A percentile compares a stretch with the other conserved stretches of the same genome.
phyloP scores from a whole-genome alignment of 495 filamentous ascomycete genomes.

The Pseudomonodictys pantanalensis region DNA sequence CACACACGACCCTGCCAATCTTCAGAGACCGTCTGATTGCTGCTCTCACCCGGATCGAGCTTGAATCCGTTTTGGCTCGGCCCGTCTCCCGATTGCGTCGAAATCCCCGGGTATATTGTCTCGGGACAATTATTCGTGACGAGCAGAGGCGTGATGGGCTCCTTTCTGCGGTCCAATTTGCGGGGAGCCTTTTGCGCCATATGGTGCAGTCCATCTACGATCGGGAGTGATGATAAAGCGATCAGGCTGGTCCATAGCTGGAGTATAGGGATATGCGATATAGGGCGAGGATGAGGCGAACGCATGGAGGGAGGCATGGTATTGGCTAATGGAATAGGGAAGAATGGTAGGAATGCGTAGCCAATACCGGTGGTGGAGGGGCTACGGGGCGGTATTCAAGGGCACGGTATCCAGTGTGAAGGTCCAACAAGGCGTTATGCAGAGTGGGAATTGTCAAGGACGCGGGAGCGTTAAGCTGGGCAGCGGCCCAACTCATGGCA shows the following conservation, averaged over 20 bases:
- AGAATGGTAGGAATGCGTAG: neutral
- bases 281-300: neutral
- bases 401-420: neutral
- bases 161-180: conserved; percentile 24
- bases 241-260: conserved; percentile 11
- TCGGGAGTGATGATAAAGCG: conserved; percentile 13
- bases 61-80: conserved; percentile 63
- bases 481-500: neutral
- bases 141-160: conserved; percentile 34
- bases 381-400: neutral
- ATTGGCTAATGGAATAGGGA: neutral
- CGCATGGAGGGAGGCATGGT: neutral
- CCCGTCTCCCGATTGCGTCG: conserved; percentile 62
- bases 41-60: conserved; percentile 51
- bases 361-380: neutral
- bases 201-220: conserved; percentile 25
- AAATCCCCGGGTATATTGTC: conserved; percentile 68
- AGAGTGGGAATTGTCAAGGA: neutral
- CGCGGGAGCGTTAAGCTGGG: neutral
- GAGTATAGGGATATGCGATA: neutral
- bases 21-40: conserved; percentile 54
- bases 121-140: conserved; percentile 66
- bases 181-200: conserved; percentile 26
- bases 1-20: conserved; percentile 79
- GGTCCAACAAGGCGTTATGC: neutral